A percentile compares a stretch with the other conserved stretches of the same genome.
These are phyloP conservation scores for Fusarium musae DNA, from an alignment of 2,329 filamentous ascomycete species.

Conservation along the genomic window DNA sequence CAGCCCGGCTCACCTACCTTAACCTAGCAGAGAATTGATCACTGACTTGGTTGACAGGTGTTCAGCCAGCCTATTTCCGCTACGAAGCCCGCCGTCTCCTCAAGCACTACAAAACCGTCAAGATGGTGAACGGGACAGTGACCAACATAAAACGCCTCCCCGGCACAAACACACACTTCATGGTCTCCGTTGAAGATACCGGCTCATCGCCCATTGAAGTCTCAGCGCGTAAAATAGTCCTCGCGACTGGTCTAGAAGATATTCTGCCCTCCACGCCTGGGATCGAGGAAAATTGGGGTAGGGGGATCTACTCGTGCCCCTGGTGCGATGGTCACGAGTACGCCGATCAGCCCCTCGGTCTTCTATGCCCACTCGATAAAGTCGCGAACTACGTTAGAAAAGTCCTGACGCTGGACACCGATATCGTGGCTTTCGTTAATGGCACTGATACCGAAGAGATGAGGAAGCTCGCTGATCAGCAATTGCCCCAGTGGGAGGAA, in stretches of 20 bases:
- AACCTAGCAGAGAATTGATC: too few relatives aligned
- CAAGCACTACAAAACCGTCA: constrained; percentile 59
- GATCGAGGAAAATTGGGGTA: constrained; percentile 64
- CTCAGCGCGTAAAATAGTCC: constrained; percentile 61
- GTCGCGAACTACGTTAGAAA: constrained; percentile 60
- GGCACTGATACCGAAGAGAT: constrained; percentile 63
- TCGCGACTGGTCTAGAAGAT: constrained; percentile 68
- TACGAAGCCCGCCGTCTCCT: constrained; percentile 64
- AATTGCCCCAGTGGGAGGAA: constrained; percentile 58
- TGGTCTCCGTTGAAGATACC: constrained; percentile 42
- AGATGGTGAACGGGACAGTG: constrained; percentile 64
- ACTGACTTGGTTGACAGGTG: constrained; percentile 40
- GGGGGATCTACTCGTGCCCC: constrained; percentile 71
- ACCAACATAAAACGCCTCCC: constrained; percentile 51
- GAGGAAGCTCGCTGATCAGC: constrained; percentile 52
- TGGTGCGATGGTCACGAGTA: constrained; percentile 74
- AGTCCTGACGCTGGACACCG: constrained; percentile 63
- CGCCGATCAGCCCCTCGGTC: constrained; percentile 66
- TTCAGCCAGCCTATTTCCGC: constrained; percentile 65
- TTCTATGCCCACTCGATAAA: constrained; percentile 59
- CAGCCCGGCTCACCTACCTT: too few relatives aligned
- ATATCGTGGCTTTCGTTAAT: constrained; percentile 69
- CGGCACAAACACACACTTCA: constrained; percentile 58
- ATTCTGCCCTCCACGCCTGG: constrained; percentile 66
- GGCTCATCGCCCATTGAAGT: too few relatives aligned